Evolutionary conservation across 1,284 basidiomycete genomes (phyloP), one percentile per base, ranked within the genome.

Genomic region (Trichosporon asahii): DNA sequence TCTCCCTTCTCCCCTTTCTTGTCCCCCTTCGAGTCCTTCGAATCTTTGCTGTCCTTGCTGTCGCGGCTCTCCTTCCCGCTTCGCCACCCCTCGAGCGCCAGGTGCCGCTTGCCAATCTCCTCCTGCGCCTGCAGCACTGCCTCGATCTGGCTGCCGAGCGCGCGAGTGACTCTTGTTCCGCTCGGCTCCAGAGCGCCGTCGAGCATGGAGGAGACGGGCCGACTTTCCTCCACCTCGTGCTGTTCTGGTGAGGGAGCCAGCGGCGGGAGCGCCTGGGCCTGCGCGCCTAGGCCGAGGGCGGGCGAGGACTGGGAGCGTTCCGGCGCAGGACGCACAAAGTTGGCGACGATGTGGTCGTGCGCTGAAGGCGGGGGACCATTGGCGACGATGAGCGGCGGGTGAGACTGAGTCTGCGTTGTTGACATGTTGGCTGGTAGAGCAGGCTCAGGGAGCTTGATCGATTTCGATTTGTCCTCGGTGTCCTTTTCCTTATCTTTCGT

Each of bases 41-140:
- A 15, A 8, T 23, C 21, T 40, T 5, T 64, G 7, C 15, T 31
- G 46, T 3, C 18, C 15, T 7, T 33, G 18, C 40, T 61, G 7
- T 23, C 35, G 33, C 5, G 6, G 31, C 31, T 33, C 8, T 31
- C 46, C 8, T 3, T 11, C 23, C 61, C 37, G 12, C 14, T 46
- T 46, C 37, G 18, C 35, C 64, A 46, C n/a, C 53, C 60, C 55
- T 72, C 71, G 15, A 74, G 71, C 9, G 66, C 69, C 21, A 74
- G 70, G 53, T 74, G 73, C 18, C 44, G 61, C 9, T 68, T 64
- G 3, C 71, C 73, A n/a, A 74, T 72, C 40, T 70, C 69, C 25
- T 69, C 71, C 66, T 72, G 71, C 14, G 71, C 71, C 1, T 29
- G 18, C 15, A 74, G 64, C 15, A 72, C 73, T 1, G 69, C 69